Conservation (phyloP, 495 filamentous ascomycete species). For the Clohesyomyces aquaticus region DNA sequence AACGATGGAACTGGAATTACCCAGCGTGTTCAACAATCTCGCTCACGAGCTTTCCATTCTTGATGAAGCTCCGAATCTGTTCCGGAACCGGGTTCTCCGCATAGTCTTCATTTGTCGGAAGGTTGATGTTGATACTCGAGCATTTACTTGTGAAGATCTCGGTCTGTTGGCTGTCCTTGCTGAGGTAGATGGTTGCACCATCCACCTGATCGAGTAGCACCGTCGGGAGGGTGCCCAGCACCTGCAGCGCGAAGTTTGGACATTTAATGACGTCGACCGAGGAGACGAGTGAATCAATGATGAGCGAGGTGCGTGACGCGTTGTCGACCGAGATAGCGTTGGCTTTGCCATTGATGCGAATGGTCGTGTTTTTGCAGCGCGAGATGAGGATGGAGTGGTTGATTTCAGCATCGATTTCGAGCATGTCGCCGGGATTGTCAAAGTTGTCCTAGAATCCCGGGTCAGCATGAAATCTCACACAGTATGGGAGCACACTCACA, state of each 20-base stretch:
- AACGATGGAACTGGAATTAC: conserved; percentile 1
- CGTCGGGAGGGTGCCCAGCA: conserved; percentile 80
- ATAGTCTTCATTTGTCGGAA: conserved; percentile 76
- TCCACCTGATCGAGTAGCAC: conserved; percentile 92
- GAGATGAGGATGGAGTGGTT: conserved; percentile 90
- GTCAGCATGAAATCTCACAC: neutral
- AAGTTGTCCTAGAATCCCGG: conserved; percentile 75
- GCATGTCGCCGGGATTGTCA: conserved; percentile 66
- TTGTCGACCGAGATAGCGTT: conserved; percentile 96
- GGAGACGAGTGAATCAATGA: conserved; percentile 87
- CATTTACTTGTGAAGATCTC: conserved; percentile 90
- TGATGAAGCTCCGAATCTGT: conserved; percentile 82
- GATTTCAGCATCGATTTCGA: conserved; percentile 77
- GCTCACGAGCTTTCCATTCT: conserved; percentile 72
- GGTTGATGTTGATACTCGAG: conserved; percentile 79
- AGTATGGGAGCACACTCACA: conserved; percentile 47
- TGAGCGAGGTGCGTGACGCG: conserved; percentile 76
- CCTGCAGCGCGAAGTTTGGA: conserved; percentile 87
- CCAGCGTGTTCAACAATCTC: conserved; percentile 92
- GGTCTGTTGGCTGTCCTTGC: conserved; percentile 72
- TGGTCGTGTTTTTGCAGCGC: conserved; percentile 84
- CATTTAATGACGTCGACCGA: conserved; percentile 93
- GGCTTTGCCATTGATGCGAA: conserved; percentile 87
- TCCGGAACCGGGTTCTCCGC: conserved; percentile 83
- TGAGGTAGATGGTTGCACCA: conserved; percentile 82